These are phyloP conservation scores for Gossypium sturtianum DNA, from an alignment of 345 rosid species.

Conservation along the genomic window DNA sequence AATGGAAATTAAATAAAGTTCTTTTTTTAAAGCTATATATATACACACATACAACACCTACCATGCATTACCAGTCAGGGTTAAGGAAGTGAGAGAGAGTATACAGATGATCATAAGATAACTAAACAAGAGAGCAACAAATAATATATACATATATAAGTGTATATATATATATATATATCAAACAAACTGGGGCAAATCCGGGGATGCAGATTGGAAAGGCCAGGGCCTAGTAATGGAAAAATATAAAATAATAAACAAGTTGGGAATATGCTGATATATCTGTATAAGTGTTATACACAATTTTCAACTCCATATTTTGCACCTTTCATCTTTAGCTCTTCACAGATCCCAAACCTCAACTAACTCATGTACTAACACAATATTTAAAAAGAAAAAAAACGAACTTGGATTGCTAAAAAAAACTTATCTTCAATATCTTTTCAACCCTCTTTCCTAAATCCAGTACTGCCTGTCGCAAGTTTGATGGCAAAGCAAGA, in stretches of 20 bases:
- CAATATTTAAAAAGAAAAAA: neutral
- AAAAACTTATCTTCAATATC: slow-evolving; percentile 11
- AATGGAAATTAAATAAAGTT: slow-evolving; percentile 8
- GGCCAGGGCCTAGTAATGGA: slow-evolving; percentile 20
- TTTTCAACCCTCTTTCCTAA: slow-evolving; percentile 6
- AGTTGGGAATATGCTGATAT: slow-evolving; percentile 14
- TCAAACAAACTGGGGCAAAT: slow-evolving; percentile 32
- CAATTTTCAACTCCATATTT: slow-evolving; percentile 18
- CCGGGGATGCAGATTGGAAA: slow-evolving; percentile 19
- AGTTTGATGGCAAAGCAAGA: slow-evolving; percentile 16
- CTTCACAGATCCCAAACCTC: slow-evolving; percentile 32
- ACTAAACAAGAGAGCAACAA: slow-evolving; percentile 15
- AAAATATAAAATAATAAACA: slow-evolving; percentile 5
- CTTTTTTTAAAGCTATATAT: neutral
- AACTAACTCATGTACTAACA: slow-evolving; percentile 13
- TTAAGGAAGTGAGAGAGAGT: neutral
- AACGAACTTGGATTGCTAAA: slow-evolving; percentile 1
- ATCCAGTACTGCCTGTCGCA: neutral
- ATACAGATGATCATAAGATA: slow-evolving; percentile 11
- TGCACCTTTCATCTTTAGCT: slow-evolving; percentile 10
- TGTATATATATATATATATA: neutral
- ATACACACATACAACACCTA: neutral
- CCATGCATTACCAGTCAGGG: slow-evolving; percentile 8
- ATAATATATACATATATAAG: neutral
- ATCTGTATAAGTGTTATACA: slow-evolving; percentile 24